A percentile compares a stretch with the other conserved stretches of the same genome.
These are phyloP conservation scores for Durio zibethinus DNA, from an alignment of 345 rosid species.

Conservation along the genomic window DNA sequence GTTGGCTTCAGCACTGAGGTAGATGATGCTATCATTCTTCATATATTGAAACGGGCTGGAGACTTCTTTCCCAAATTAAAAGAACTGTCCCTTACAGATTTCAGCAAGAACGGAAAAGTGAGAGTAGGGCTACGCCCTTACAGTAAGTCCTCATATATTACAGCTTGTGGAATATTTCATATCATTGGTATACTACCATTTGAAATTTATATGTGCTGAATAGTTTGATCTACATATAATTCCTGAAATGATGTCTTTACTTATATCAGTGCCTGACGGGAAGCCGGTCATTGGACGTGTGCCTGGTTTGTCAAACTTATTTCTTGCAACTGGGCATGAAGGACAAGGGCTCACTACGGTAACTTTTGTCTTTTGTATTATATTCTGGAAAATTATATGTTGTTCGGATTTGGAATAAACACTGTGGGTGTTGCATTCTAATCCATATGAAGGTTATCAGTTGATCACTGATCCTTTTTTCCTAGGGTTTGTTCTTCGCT, in stretches of 20 bases:
- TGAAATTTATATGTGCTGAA: not conserved
- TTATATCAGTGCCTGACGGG: slow-evolving; percentile 80
- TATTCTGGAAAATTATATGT: not conserved
- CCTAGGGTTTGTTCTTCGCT: not conserved
- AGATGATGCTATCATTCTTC: slow-evolving; percentile 49
- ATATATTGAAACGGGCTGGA: slow-evolving; percentile 74
- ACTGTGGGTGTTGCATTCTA: not conserved
- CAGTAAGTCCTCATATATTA: slow-evolving; percentile 49
- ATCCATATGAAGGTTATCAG: not conserved
- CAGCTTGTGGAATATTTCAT: not conserved
- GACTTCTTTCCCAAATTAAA: slow-evolving; percentile 74
- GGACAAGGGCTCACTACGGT: slow-evolving; percentile 92
- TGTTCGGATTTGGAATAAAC: not conserved
- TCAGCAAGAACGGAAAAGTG: slow-evolving; percentile 54
- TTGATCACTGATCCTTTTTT: not conserved
- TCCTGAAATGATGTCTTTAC: slow-evolving; percentile 14
- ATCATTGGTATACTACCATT: not conserved
- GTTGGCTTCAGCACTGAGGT: slow-evolving; percentile 66
- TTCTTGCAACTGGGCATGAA: slow-evolving; percentile 92
- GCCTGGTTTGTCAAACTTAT: slow-evolving; percentile 61
- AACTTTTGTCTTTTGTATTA: slow-evolving; percentile 20
- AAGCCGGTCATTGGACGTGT: slow-evolving; percentile 77
- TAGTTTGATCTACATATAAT: not conserved
- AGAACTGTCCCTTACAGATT: slow-evolving; percentile 41
- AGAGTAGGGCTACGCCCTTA: slow-evolving; percentile 94